phyloP scores from a whole-genome alignment of 345 rosid species.

The Rhodomyrtus tomentosa region DNA sequence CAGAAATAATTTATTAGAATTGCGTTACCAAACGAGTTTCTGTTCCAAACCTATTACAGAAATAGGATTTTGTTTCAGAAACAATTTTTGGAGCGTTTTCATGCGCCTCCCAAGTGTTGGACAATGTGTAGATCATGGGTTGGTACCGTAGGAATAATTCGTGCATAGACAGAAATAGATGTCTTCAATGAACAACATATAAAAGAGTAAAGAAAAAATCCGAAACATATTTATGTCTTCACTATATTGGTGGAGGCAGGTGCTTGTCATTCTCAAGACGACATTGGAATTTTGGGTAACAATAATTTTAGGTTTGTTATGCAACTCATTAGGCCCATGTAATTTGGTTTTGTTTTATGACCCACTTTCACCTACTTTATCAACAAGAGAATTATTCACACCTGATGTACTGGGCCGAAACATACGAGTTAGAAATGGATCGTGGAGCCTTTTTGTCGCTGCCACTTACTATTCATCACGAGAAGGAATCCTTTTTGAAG shows the following conservation, averaged over 20 bases:
- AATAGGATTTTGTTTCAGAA: too few relatives aligned
- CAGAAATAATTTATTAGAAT: too few relatives aligned
- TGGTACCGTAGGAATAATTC: too few relatives aligned
- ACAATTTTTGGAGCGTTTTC: too few relatives aligned
- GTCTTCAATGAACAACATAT: too few relatives aligned
- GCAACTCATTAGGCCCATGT: background rate
- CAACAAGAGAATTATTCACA: background rate
- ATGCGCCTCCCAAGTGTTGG: too few relatives aligned
- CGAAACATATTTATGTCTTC: background rate
- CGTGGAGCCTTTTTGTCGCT: background rate
- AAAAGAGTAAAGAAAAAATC: too few relatives aligned
- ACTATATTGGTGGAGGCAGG: background rate
- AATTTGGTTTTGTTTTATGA: background rate
- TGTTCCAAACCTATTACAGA: too few relatives aligned
- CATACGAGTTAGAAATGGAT: background rate
- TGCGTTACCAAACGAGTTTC: too few relatives aligned
- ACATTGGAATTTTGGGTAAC: background rate
- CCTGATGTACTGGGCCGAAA: background rate
- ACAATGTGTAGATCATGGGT: too few relatives aligned
- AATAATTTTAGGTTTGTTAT: background rate
- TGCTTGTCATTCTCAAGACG: background rate
- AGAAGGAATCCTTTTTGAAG: background rate
- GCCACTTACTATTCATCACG: background rate
- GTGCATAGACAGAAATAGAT: too few relatives aligned
- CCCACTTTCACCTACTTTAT: background rate